Conservation (phyloP, 148 eudicot species). For the Heliosperma pusillum region DNA sequence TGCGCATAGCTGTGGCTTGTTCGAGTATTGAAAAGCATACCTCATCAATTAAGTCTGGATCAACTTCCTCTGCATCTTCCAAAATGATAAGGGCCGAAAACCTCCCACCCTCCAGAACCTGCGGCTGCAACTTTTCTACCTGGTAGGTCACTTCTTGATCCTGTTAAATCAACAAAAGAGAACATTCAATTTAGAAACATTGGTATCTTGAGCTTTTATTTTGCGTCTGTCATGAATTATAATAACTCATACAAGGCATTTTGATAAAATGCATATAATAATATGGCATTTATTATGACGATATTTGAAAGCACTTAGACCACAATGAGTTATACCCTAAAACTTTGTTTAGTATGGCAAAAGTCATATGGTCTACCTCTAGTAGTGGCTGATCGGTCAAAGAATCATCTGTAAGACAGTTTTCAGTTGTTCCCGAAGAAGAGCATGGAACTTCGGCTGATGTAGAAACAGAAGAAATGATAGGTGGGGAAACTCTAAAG, state of each 20-base stretch:
- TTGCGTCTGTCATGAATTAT: not conserved
- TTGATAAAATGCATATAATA: not conserved
- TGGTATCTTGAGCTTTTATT: not conserved
- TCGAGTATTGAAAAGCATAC: constrained; percentile 15
- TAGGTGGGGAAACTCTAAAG: constrained; percentile 10
- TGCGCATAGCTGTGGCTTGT: not conserved
- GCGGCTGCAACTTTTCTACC: constrained; percentile 15
- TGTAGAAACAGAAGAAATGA: constrained; percentile 19
- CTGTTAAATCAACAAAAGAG: not conserved
- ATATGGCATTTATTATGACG: not conserved
- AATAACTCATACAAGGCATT: not conserved
- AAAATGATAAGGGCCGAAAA: constrained; percentile 23
- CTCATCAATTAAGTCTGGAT: constrained; percentile 22
- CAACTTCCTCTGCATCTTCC: constrained; percentile 27
- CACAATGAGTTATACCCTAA: not conserved
- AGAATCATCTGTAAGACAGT: constrained; percentile 11
- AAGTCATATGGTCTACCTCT: constrained; percentile 19
- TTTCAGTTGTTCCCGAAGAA: constrained; percentile 12
- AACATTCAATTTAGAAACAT: not conserved
- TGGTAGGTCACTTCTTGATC: constrained; percentile 8
- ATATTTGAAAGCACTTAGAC: not conserved
- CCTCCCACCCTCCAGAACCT: constrained; percentile 18
- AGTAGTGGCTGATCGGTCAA: constrained; percentile 9
- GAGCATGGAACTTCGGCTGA: constrained; percentile 18
- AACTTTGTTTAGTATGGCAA: not conserved